phyloP scores from a whole-genome alignment of 352 stramenopile genomes.

The Phytophthora constricta region DNA sequence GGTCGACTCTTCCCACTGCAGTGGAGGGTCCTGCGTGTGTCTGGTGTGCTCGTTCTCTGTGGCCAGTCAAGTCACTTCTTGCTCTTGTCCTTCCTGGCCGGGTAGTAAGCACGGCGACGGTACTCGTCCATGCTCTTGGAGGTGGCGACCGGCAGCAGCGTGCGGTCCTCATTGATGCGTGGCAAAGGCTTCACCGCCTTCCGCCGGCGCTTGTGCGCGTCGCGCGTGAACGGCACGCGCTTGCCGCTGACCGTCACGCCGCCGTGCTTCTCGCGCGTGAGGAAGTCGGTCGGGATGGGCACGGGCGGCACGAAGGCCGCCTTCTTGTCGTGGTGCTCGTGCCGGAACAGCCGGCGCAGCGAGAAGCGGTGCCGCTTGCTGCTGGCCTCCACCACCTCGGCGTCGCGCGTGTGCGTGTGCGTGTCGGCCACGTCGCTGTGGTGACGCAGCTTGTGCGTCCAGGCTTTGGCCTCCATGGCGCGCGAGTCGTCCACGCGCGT shows the following conservation, averaged over 20 bases:
- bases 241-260: conserved; percentile 46
- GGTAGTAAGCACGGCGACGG: conserved; percentile 49
- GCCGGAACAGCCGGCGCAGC: conserved; percentile 39
- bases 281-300: conserved; percentile 39
- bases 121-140: conserved; percentile 38
- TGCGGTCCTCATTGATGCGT: conserved; percentile 39
- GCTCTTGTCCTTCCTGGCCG: conserved; percentile 38
- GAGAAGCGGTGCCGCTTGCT: conserved; percentile 44
- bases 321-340: conserved; percentile 28
- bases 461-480: conserved; percentile 21
- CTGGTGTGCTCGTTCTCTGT: too few relatives aligned
- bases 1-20: too few relatives aligned
- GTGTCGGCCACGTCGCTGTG: conserved; percentile 12
- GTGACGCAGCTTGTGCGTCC: conserved; percentile 36
- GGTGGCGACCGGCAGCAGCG: conserved; percentile 25
- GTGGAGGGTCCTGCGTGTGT: too few relatives aligned
- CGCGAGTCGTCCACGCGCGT: conserved; percentile 12
- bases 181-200: conserved; percentile 30
- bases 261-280: conserved; percentile 41
- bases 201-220: conserved; percentile 35
- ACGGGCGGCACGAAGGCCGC: conserved; percentile 27
- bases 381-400: conserved; percentile 27
- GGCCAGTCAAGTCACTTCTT: too few relatives aligned
- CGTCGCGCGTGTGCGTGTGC: conserved; percentile 8
- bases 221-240: conserved; percentile 47